phyloP scores from a whole-genome alignment of 2,329 filamentous ascomycete species.

The Aureobasidium namibiae region DNA sequence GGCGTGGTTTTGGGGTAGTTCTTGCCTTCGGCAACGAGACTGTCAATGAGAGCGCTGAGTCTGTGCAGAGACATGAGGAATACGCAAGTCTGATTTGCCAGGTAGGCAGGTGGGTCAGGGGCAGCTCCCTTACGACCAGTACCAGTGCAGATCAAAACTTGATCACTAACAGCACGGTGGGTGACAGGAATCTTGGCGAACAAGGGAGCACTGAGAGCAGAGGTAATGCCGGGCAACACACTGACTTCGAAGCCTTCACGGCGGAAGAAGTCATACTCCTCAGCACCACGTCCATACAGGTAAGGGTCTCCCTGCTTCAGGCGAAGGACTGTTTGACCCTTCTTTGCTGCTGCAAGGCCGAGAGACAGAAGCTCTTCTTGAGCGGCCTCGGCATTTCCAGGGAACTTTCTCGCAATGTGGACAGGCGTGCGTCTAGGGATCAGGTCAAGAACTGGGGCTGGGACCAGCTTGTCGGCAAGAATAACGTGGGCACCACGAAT shows the following conservation, averaged over 20 bases:
- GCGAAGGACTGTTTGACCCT: slow-evolving; percentile 73
- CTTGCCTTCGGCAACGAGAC: slow-evolving; percentile 48
- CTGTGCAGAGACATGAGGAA: slow-evolving; percentile 94
- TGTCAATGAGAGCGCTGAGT: slow-evolving; percentile 62
- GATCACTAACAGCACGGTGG: slow-evolving; percentile 81
- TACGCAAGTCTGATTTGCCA: slow-evolving; percentile 71
- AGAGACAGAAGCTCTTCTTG: slow-evolving; percentile 81
- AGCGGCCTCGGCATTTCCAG: slow-evolving; percentile 87
- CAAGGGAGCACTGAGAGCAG: slow-evolving; percentile 74
- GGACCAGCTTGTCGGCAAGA: slow-evolving; percentile 78
- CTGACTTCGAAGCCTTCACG: slow-evolving; percentile 55
- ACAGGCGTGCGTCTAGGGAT: slow-evolving; percentile 84
- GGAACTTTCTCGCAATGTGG: slow-evolving; percentile 92
- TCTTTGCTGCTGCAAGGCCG: slow-evolving; percentile 59
- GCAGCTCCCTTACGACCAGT: slow-evolving; percentile 84
- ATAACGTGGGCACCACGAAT: slow-evolving; percentile 69
- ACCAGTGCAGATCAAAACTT: slow-evolving; percentile 92
- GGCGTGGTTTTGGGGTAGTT: slow-evolving; percentile 70
- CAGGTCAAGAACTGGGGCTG: slow-evolving; percentile 75
- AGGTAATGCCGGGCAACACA: slow-evolving; percentile 86
- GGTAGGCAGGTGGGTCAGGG: slow-evolving; percentile 72
- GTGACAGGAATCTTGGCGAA: slow-evolving; percentile 85
- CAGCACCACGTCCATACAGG: slow-evolving; percentile 87
- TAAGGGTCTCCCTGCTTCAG: slow-evolving; percentile 97
- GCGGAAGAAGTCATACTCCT: slow-evolving; percentile 82